A percentile compares a stretch with the other conserved stretches of the same genome.
Conservation (phyloP, 805 yeast species). For the Zygosaccharomyces bailii region DNA sequence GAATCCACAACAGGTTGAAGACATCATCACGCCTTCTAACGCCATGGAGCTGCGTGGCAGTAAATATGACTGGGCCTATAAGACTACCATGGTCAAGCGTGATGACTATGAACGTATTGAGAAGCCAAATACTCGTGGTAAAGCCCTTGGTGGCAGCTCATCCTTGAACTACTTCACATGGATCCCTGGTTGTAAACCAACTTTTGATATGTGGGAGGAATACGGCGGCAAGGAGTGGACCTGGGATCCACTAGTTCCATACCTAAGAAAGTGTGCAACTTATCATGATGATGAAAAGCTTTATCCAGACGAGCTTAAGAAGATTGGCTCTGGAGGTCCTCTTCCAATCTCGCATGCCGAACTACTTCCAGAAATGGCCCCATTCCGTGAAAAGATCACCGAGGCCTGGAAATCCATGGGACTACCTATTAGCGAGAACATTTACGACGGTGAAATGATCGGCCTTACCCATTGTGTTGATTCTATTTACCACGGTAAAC, state of each 20-base stretch:
- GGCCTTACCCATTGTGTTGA: conserved; percentile 26
- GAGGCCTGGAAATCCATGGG: conserved; percentile 21
- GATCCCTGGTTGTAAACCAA: conserved; percentile 32
- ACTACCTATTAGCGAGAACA: conserved; percentile 23
- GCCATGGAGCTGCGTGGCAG: conserved; percentile 31
- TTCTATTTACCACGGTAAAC: conserved; percentile 24
- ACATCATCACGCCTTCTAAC: conserved; percentile 27
- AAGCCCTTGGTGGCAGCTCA: conserved; percentile 36
- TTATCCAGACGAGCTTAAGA: conserved; percentile 20
- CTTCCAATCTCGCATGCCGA: conserved; percentile 27
- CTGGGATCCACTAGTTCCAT: conserved; percentile 29
- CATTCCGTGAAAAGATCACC: conserved; percentile 14
- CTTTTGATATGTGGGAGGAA: conserved; percentile 31
- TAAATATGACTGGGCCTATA: conserved; percentile 35
- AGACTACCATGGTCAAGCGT: conserved; percentile 31
- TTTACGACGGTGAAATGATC: conserved; percentile 24
- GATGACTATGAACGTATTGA: conserved; percentile 31
- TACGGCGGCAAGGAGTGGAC: conserved; percentile 34
- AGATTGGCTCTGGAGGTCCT: conserved; percentile 27
- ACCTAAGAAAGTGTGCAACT: conserved; percentile 27
- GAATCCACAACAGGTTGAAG: conserved; percentile 23
- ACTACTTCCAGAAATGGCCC: conserved; percentile 22
- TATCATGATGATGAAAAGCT: conserved; percentile 25
- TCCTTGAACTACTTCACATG: conserved; percentile 34
- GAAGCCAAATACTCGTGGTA: conserved; percentile 35